These are phyloP conservation scores for Eremochloa ophiuroides DNA, from an alignment of 176 grass and related monocot genomes.

Conservation along the genomic window DNA sequence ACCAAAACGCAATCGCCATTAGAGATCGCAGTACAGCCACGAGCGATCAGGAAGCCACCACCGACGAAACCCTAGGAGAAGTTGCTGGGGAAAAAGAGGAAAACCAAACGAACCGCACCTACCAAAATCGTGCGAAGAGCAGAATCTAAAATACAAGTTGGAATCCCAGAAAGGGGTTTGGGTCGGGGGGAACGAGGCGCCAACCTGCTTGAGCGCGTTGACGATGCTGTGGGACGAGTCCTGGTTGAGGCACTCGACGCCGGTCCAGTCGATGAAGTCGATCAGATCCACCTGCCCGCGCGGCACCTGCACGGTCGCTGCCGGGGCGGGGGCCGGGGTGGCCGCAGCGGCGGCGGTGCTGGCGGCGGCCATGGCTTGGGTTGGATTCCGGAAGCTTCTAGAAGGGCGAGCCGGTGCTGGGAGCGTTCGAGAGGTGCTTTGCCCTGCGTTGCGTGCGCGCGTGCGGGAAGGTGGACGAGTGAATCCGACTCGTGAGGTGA, in stretches of 20 bases:
- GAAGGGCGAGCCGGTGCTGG: constrained; percentile 8
- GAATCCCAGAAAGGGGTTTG: neutral
- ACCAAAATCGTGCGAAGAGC: neutral
- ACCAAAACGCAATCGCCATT: neutral
- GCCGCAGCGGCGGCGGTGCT: constrained; percentile 10
- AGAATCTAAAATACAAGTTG: neutral
- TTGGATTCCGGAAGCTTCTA: constrained; percentile 36
- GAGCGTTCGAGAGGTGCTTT: neutral
- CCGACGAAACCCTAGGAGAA: constrained; percentile 31
- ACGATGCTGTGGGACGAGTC: constrained; percentile 51
- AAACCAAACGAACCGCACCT: neutral
- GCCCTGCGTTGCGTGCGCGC: neutral
- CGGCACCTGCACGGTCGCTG: constrained; percentile 20
- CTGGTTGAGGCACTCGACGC: constrained; percentile 99
- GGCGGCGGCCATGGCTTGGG: constrained; percentile 19
- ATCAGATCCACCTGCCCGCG: constrained; percentile 89
- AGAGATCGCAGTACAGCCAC: neutral
- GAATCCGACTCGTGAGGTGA: constrained; percentile 1
- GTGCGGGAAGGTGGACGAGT: neutral
- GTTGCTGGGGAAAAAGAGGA: neutral
- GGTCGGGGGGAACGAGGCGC: neutral
- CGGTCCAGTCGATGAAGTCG: constrained; percentile 95
- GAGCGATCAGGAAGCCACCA: neutral
- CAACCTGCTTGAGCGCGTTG: constrained; percentile 86
- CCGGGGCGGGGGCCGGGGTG: neutral